These are phyloP conservation scores for Colletotrichum somersetense DNA, from an alignment of 2,329 filamentous ascomycete genomes.

Conservation along the genomic window DNA sequence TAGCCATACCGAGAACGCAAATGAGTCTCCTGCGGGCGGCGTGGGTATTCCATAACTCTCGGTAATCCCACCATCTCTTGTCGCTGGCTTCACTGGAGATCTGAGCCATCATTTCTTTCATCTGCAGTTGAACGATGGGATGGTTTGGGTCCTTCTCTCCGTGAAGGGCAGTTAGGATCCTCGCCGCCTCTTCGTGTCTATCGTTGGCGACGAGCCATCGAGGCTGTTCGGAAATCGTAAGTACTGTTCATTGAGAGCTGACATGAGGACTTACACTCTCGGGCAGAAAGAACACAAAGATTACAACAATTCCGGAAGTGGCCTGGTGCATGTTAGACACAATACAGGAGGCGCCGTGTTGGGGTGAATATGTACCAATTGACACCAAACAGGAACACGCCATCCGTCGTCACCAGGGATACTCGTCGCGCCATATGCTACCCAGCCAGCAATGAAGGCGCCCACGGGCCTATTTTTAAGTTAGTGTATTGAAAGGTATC, in stretches of 20 bases:
- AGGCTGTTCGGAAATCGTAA: slow-evolving; percentile 43
- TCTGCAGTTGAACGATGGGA: slow-evolving; percentile 64
- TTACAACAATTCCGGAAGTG: slow-evolving; percentile 61
- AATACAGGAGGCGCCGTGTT: too few relatives aligned
- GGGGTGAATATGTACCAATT: slow-evolving; percentile 53
- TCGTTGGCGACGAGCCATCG: slow-evolving; percentile 61
- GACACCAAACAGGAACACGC: slow-evolving; percentile 65
- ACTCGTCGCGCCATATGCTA: slow-evolving; percentile 63
- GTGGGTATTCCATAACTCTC: slow-evolving; percentile 63
- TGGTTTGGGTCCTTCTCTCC: slow-evolving; percentile 64
- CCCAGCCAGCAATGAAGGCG: slow-evolving; percentile 66
- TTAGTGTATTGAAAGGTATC: neutral
- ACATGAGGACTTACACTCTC: slow-evolving; percentile 51
- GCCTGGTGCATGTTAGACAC: neutral
- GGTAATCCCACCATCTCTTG: slow-evolving; percentile 69
- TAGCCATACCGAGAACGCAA: slow-evolving; percentile 63
- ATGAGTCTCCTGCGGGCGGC: slow-evolving; percentile 63
- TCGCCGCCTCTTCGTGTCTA: slow-evolving; percentile 54
- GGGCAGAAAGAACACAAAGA: slow-evolving; percentile 59
- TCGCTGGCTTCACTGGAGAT: slow-evolving; percentile 63
- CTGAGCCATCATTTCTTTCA: slow-evolving; percentile 61
- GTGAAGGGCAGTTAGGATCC: slow-evolving; percentile 62
- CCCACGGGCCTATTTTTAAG: slow-evolving; percentile 50
- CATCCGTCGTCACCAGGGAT: slow-evolving; percentile 56
- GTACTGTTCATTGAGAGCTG: neutral